Conservation (phyloP, 2,329 filamentous ascomycete genomes). For the Metarhizium humberi region DNA sequence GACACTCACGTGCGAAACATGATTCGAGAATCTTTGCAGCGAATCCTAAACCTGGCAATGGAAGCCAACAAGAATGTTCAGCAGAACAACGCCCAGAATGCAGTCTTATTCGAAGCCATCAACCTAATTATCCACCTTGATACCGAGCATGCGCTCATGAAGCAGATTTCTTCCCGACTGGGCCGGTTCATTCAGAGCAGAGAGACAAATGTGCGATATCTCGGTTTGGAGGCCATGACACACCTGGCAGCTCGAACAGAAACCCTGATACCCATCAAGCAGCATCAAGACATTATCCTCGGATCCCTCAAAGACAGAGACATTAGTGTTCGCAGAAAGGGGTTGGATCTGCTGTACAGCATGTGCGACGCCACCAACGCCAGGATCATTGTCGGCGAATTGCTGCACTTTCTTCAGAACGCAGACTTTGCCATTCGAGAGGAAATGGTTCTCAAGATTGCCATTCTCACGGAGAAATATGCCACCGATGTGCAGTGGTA, state of each 20-base stretch:
- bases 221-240: conserved; percentile 95
- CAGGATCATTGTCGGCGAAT: conserved; percentile 83
- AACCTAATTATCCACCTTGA: conserved; percentile 97
- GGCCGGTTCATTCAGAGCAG: conserved; percentile 95
- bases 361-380: conserved; percentile 98
- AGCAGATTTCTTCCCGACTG: conserved; percentile 83
- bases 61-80: conserved; percentile 97
- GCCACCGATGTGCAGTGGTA: conserved; percentile 99
- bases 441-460: conserved; percentile 99
- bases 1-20: conserved; percentile 86
- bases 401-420: conserved; percentile 88
- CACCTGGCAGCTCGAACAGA: conserved; percentile 91
- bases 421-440: conserved; percentile 97
- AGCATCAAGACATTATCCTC: conserved; percentile 93
- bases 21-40: conserved; percentile 84
- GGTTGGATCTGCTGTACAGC: conserved; percentile 93
- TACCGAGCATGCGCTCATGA: conserved; percentile 88
- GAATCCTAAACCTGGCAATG: conserved; percentile 82
- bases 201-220: conserved; percentile 94
- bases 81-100: conserved; percentile 98
- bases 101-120: conserved; percentile 95
- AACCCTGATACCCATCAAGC: conserved; percentile 93
- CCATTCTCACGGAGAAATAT: conserved; percentile 96
- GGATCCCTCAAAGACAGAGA: conserved; percentile 90
- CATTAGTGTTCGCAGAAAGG: conserved; percentile 93